A percentile compares a stretch with the other conserved stretches of the same genome.
phyloP scores from a whole-genome alignment of 208 protist species.

The Balamuthia mandrillaris region DNA sequence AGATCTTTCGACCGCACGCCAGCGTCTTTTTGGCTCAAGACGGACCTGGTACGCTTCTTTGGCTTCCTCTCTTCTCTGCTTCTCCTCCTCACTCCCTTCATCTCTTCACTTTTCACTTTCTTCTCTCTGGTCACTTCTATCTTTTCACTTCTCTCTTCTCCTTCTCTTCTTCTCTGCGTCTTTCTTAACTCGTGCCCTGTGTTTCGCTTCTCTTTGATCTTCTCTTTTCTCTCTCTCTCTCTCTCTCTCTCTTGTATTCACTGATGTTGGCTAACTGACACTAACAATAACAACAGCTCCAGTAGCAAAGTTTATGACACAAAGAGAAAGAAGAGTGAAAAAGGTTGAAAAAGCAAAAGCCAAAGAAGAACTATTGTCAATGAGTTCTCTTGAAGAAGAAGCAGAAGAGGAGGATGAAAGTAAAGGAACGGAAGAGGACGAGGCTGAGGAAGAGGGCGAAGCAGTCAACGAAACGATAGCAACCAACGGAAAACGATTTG shows the following conservation, averaged over 20 bases:
- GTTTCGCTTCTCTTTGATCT: background rate
- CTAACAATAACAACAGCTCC: no score
- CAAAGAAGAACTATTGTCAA: background rate
- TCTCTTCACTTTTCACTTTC: background rate
- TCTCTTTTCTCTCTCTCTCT: no score
- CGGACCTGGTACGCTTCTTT: background rate
- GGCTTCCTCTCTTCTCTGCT: background rate
- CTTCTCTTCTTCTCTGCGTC: background rate
- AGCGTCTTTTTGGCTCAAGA: constrained; percentile 14
- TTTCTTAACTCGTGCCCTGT: background rate
- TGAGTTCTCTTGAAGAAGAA: background rate
- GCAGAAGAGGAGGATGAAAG: background rate
- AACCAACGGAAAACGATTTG: background rate
- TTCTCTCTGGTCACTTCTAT: background rate
- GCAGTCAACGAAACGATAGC: background rate
- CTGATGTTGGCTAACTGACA: no score
- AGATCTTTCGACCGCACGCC: background rate
- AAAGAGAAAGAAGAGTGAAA: background rate
- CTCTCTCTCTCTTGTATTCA: no score
- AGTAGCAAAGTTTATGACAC: constrained; percentile 28
- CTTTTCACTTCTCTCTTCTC: background rate
- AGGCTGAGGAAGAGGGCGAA: background rate
- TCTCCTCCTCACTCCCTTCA: background rate
- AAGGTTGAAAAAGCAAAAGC: background rate
- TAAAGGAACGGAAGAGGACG: background rate